These are phyloP conservation scores for Agastache rugosa DNA, from an alignment of 257 asterid species.

Conservation along the genomic window DNA sequence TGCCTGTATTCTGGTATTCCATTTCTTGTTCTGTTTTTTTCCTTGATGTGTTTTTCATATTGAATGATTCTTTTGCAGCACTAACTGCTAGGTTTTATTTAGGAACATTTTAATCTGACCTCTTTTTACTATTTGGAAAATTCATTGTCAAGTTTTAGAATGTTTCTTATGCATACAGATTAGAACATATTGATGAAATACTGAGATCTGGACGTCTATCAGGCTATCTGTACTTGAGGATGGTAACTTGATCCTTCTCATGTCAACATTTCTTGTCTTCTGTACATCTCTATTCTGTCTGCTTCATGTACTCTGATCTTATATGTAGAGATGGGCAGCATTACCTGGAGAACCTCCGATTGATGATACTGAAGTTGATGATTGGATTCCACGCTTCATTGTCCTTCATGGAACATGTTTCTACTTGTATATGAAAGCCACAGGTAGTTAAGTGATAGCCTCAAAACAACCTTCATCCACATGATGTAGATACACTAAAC, in stretches of 20 bases:
- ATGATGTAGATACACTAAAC: background rate
- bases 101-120: constrained; percentile 7
- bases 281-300: constrained; percentile 19
- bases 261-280: constrained; percentile 17
- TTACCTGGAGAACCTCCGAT: constrained; percentile 92
- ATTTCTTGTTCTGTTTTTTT: background rate
- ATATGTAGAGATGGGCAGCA: constrained; percentile 84
- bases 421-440: constrained; percentile 66
- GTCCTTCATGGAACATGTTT: constrained; percentile 86
- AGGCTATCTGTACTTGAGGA: constrained; percentile 79
- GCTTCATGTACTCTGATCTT: constrained; percentile 22
- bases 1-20: background rate
- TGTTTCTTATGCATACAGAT: constrained; percentile 48
- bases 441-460: constrained; percentile 54
- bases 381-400: constrained; percentile 93
- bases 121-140: constrained; percentile 13
- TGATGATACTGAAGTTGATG: constrained; percentile 90
- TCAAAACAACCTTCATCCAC: background rate
- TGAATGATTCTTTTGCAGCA: background rate
- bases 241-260: constrained; percentile 49
- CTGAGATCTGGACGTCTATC: constrained; percentile 83
- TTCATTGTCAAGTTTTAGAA: constrained; percentile 12
- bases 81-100: background rate
- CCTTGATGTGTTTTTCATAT: background rate
- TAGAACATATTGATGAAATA: constrained; percentile 90